Conservation (phyloP, 2,329 filamentous ascomycete genomes). For the Botrytis byssoidea region DNA sequence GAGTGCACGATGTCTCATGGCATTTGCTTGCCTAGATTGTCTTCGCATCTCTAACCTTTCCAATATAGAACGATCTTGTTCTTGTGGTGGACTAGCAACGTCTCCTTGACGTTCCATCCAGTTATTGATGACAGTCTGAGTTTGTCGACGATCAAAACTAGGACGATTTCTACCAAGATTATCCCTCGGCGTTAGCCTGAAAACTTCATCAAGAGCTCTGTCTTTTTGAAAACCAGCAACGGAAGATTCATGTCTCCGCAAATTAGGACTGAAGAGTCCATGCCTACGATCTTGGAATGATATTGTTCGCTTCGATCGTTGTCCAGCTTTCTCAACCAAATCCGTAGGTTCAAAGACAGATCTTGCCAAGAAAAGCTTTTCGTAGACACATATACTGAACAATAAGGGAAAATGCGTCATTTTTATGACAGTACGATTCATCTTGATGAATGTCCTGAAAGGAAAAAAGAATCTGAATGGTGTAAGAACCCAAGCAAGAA, state of each 20-base stretch:
- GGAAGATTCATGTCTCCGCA: constrained; percentile 78
- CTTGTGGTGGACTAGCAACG: constrained; percentile 55
- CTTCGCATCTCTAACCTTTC: constrained; percentile 53
- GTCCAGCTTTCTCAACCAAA: constrained; percentile 69
- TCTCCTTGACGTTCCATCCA: constrained; percentile 79
- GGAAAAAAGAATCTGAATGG: constrained; percentile 79
- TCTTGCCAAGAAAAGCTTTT: constrained; percentile 73
- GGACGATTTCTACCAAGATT: constrained; percentile 59
- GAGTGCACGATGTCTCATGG: constrained; percentile 26
- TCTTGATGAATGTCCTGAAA: constrained; percentile 74
- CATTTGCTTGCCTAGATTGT: constrained; percentile 34
- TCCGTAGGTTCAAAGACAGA: constrained; percentile 81
- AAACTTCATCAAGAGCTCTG: constrained; percentile 85
- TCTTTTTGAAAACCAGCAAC: constrained; percentile 88
- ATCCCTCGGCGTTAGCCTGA: constrained; percentile 68
- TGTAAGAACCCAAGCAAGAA: constrained; percentile 85
- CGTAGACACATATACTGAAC: constrained; percentile 84
- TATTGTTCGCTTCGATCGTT: constrained; percentile 49
- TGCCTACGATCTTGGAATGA: constrained; percentile 55
- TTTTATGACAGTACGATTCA: constrained; percentile 92
- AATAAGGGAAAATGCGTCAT: constrained; percentile 84
- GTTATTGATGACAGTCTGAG: constrained; percentile 76
- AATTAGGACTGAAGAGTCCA: constrained; percentile 70
- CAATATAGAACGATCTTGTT: constrained; percentile 58
- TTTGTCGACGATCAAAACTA: constrained; percentile 66